These are phyloP conservation scores for Erigeron canadensis DNA, from an alignment of 129 eudicot species.

Conservation along the genomic window DNA sequence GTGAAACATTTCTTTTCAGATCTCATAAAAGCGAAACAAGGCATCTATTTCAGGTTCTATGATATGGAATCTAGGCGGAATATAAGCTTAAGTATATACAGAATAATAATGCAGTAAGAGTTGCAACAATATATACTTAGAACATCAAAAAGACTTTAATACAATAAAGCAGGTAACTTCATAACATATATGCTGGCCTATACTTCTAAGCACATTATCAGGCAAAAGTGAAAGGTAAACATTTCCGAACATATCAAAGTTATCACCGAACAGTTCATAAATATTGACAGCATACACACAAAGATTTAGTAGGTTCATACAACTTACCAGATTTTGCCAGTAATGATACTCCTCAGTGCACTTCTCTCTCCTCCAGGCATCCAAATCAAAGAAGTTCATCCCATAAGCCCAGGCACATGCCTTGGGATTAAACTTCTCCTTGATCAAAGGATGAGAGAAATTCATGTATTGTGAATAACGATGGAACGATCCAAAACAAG, in stretches of 20 bases:
- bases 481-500: constrained; percentile 92
- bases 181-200: constrained; percentile 4
- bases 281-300: neutral
- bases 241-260: neutral
- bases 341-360: constrained; percentile 90
- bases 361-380: constrained; percentile 94
- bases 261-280: neutral
- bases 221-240: neutral
- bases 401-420: constrained; percentile 99
- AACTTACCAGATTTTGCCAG: constrained; percentile 86
- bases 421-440: constrained; percentile 76
- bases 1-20: neutral
- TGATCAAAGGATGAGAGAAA: constrained; percentile 84
- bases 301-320: too few relatives aligned
- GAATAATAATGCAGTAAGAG: neutral
- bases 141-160: neutral
- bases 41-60: neutral
- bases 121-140: neutral
- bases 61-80: neutral
- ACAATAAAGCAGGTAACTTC: neutral
- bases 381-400: constrained; percentile 92
- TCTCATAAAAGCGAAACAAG: neutral
- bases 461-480: constrained; percentile 90
- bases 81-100: neutral
- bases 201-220: neutral